Percentiles rank a stretch among this genome's conserved stretches.
phyloP scores from a whole-genome alignment of 805 yeast species.

The Dipodascus geniculatus region DNA sequence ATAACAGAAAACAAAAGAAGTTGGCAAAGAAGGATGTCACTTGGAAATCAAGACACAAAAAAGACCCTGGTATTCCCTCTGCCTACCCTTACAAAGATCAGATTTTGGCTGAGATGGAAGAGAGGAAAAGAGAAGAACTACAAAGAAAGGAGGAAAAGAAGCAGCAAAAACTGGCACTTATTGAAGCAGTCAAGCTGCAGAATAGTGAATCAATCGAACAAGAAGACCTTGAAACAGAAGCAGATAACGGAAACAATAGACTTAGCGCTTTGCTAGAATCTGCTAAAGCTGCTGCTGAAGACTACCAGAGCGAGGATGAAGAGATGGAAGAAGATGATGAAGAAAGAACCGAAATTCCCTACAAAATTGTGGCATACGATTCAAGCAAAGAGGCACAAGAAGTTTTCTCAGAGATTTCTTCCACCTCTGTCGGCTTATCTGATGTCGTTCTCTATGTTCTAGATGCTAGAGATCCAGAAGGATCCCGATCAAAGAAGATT shows the following conservation, averaged over 20 bases:
- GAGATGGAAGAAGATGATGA: conserved; percentile 39
- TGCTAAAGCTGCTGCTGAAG: conserved; percentile 72
- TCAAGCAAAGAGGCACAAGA: conserved; percentile 36
- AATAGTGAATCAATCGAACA: conserved; percentile 29
- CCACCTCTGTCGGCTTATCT: conserved; percentile 81
- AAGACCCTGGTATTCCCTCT: conserved; percentile 92
- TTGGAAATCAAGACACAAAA: conserved; percentile 76
- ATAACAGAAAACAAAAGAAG: conserved; percentile 75
- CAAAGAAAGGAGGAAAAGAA: conserved; percentile 29
- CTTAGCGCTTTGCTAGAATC: conserved; percentile 80
- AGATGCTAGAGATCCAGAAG: conserved; percentile 96
- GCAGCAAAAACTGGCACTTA: conserved; percentile 18
- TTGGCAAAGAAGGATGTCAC: conserved; percentile 78
- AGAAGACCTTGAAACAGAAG: conserved; percentile 23
- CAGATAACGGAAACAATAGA: conserved; percentile 36
- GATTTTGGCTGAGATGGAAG: conserved; percentile 42
- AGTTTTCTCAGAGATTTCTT: conserved; percentile 89
- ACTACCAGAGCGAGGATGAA: conserved; percentile 43
- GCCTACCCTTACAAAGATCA: conserved; percentile 89
- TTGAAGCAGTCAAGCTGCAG: conserved; percentile 17
- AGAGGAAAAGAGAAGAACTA: conserved; percentile 35
- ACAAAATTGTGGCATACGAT: conserved; percentile 36
- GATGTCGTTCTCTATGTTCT: conserved; percentile 85
- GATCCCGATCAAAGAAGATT: conserved; percentile 81
- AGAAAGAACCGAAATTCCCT: conserved; percentile 42